Conservation (phyloP, 345 rosid species). For the Melastoma malabathricum region DNA sequence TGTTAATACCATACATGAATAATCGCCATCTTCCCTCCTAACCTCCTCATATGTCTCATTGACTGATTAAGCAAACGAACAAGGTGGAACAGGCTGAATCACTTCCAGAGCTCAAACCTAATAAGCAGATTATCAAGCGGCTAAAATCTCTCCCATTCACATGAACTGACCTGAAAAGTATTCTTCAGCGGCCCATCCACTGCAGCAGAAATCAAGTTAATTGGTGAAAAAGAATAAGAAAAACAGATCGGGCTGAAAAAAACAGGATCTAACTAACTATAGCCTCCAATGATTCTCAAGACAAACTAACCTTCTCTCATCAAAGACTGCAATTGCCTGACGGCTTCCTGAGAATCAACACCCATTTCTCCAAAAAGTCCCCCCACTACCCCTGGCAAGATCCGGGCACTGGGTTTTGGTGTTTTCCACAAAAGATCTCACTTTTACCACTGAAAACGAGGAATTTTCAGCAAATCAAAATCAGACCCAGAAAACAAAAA, state of each 20-base stretch:
- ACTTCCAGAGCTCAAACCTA: too few species aligned
- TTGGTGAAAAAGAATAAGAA: conserved; percentile 1
- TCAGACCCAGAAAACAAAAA: neutral
- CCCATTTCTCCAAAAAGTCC: conserved; percentile 1
- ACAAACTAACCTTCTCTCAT: conserved; percentile 60
- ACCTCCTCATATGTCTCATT: neutral
- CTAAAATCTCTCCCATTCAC: neutral
- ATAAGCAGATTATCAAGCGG: conserved; percentile 10
- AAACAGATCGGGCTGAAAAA: neutral
- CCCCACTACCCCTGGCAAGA: neutral
- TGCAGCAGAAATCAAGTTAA: conserved; percentile 7
- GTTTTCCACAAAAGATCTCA: neutral
- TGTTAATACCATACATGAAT: too few species aligned
- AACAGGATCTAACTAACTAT: neutral
- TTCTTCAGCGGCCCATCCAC: conserved; percentile 59
- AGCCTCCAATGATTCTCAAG: conserved; percentile 7
- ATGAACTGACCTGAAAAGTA: conserved; percentile 55
- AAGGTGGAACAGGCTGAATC: neutral
- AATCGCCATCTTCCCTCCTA: neutral
- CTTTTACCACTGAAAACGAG: neutral
- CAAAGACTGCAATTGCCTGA: conserved; percentile 55
- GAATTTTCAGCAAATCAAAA: too few species aligned
- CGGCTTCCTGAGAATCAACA: conserved; percentile 34
- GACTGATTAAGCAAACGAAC: neutral
- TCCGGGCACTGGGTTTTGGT: neutral